Base-by-base conservation (phyloP, 768 basidiomycete species). In the Kwoniella pini region DNA sequence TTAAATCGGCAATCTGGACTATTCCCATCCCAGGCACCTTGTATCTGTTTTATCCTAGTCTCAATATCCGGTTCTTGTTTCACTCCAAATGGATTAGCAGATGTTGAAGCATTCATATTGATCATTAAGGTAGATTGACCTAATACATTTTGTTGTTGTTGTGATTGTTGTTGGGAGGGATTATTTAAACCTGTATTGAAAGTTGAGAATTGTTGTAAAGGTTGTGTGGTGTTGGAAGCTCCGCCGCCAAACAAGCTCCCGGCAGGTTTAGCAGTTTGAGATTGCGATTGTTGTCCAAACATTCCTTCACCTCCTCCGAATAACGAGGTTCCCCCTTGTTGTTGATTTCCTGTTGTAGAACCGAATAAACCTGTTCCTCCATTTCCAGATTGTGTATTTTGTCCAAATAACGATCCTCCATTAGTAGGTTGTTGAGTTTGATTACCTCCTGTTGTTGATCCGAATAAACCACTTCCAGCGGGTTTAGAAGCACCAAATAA, bases 1-100 rank as follows among this genome's bases (percentile, higher is more conserved):
- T 76, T 73, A 66, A 78, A 76, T 15, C 68, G 57, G 56, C 75
- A 78, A 7, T 69, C 66, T 22, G 74, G 69, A 39, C 45, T 63
- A 43, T 53, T 63, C 0, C 67, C 54, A 45, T 75, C 71, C 75
- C 75, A 78, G 31, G 75, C 69, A 11, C 63, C 65, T 30, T 76
- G 68, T 22, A 78, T 67, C 52, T 55, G 61, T 57, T 61, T 70
- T 28, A 78, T 78, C 36, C 74, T 59, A 52, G 68, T 65, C 42
- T 71, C 77, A 19, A 78, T 74, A 42, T 68, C 62, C 21, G 64
- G 46, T 38, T 76, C 75, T 42, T 59, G 63, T 40, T 62, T 59
- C 1, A 50, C 54, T 22, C 62, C 62, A 22, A 62, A 54, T 3
- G 52, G 36, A 48, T 61, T 53, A 10, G 24, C 24, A 26, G 59